Evolutionary conservation across 768 basidiomycete genomes (phyloP), one percentile per base, ranked within the genome.

Genomic region (Peribolospora kevripleyi): DNA sequence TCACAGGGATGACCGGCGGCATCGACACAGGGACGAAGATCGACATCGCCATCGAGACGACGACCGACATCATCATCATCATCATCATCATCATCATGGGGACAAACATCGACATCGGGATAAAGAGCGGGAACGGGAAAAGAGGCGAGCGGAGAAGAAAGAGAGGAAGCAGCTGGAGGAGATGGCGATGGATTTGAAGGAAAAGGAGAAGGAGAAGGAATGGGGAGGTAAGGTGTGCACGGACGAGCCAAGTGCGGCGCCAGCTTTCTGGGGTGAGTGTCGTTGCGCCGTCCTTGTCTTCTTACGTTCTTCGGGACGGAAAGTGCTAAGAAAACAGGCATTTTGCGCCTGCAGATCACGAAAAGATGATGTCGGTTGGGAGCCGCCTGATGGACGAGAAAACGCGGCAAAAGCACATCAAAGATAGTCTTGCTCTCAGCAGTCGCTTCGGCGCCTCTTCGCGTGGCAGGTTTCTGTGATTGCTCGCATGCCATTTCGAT

Each of bases 381-480:
- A 90, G 91, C 10, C 71, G 84, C 51, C 71, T 93, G 40, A 82
- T 98, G 84, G 87, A 85, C 62, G 90, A 93, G 57, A 74, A 72
- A 48, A 79, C 83, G 64, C 73, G 91, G 58, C 73, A 75, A 54
- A 78, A 78, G 63, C 72, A 85, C 66, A 72, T 97, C 62, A 75
- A 73, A 55, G 88, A 95, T 59, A 25, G 25, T 1, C 25, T 25
- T 25, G 25, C 25, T 25, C 25, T 25, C 25, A 25, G 25, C 25
- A 25, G 25, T 25, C 25, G 25, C 25, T 25, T 25, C 25, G 25
- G 25, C 25, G 25, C 25, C 25, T 25, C 25, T 25, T 25, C 25
- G 25, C 25, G 25, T 25, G 25, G 25, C 25, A 25, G 25, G 25
- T 25, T 25, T 25, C 25, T 25, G 25, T 25, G 25, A 25, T 25